Percentiles rank a stretch among this genome's conserved stretches.
Conservation (phyloP, 148 eudicot species). For the Rheum nobile region DNA sequence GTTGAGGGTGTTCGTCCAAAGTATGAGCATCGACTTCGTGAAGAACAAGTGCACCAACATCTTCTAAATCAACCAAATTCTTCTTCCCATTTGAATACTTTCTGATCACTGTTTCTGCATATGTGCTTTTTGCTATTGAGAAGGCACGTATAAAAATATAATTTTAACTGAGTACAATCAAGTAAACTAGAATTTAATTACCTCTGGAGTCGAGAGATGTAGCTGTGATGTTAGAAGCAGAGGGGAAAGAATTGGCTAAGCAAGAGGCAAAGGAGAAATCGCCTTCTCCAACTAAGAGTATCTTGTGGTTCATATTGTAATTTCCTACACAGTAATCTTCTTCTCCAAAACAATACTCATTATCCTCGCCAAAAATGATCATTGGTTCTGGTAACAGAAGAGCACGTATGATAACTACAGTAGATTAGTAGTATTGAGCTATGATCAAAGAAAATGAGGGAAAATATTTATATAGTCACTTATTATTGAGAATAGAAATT, state of each 20-base stretch:
- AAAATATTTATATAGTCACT: too few relatives aligned
- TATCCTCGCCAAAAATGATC: not conserved
- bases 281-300: not conserved
- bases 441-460: not conserved
- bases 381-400: not conserved
- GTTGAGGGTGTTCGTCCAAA: not conserved
- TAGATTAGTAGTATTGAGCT: not conserved
- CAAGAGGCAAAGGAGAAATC: slow-evolving; percentile 5
- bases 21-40: not conserved
- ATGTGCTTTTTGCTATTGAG: too few relatives aligned
- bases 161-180: too few relatives aligned
- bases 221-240: slow-evolving; percentile 1
- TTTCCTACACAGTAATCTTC: not conserved
- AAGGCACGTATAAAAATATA: too few relatives aligned
- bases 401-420: too few relatives aligned
- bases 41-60: not conserved
- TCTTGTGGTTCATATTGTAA: not conserved
- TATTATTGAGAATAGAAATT: not conserved
- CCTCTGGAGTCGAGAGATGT: slow-evolving; percentile 3
- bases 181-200: not conserved
- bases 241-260: not conserved
- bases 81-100: not conserved
- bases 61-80: not conserved
- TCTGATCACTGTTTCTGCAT: not conserved
- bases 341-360: not conserved